A percentile compares a stretch with the other conserved stretches of the same genome.
Conservation (phyloP, 257 asterid species). For the Linderniella brevidens region DNA sequence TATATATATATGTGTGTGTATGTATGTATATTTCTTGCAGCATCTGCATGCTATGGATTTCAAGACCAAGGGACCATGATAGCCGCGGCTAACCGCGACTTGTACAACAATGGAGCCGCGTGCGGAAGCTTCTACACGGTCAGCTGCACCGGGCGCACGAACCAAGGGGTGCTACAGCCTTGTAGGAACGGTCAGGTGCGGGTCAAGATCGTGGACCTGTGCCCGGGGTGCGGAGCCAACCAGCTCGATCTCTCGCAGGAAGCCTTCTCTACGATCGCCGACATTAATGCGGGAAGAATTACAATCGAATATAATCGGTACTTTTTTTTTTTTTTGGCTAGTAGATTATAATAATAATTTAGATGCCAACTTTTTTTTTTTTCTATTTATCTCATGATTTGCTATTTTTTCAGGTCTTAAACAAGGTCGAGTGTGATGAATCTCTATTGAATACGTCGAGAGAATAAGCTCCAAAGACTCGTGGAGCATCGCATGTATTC, state of each 20-base stretch:
- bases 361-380: too few species aligned
- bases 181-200: constrained; percentile 20
- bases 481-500: too few species aligned
- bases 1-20: neutral
- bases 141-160: constrained; percentile 27
- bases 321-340: too few species aligned
- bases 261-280: constrained; percentile 30
- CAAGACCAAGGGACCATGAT: constrained; percentile 18
- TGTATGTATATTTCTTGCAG: constrained; percentile 10
- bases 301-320: constrained; percentile 16
- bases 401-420: too few species aligned
- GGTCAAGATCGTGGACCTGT: constrained; percentile 34
- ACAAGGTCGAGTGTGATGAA: too few species aligned
- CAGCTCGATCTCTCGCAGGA: constrained; percentile 34
- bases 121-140: constrained; percentile 23
- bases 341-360: too few species aligned
- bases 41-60: constrained; percentile 34
- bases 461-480: too few species aligned
- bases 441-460: too few species aligned
- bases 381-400: too few species aligned
- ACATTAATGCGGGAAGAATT: constrained; percentile 28
- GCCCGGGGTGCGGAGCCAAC: constrained; percentile 20
- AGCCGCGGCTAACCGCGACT: constrained; percentile 19
- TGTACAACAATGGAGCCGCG: constrained; percentile 20
- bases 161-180: constrained; percentile 17